phyloP scores from a whole-genome alignment of 805 yeast genomes.

The Danielozyma ontarioensis region DNA sequence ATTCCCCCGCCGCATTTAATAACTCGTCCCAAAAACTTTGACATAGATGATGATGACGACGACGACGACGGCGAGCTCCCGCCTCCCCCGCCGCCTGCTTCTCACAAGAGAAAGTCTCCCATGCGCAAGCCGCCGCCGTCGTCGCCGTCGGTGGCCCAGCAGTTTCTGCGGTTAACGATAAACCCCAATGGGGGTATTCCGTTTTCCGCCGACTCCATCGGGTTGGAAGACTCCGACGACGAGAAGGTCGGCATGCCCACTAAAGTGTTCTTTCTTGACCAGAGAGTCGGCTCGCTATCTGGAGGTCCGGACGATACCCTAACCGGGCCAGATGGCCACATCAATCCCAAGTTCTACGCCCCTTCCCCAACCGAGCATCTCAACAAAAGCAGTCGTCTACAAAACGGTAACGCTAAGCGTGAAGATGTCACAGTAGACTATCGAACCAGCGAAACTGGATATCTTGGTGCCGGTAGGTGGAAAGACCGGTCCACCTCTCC shows the following conservation, averaged over 20 bases:
- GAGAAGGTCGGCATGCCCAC: conserved; percentile 24
- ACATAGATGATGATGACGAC: conserved; percentile 4
- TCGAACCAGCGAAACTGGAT: conserved; percentile 31
- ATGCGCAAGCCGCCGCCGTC: conserved; percentile 19
- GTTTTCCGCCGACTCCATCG: conserved; percentile 40
- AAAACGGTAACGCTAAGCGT: conserved; percentile 12
- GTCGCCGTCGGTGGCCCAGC: conserved; percentile 1
- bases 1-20: conserved; percentile 23
- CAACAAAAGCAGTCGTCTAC: conserved; percentile 16
- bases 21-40: conserved; percentile 1
- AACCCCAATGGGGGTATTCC: conserved; percentile 20
- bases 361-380: conserved; percentile 45
- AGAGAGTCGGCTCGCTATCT: conserved; percentile 28
- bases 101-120: conserved; percentile 11
- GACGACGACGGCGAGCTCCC: conserved; percentile 8
- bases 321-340: conserved; percentile 9
- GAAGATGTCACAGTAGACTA: conserved; percentile 22
- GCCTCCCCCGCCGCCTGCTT: conserved; percentile 24
- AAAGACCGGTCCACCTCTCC: too few species aligned
- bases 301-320: conserved; percentile 4
- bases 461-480: conserved; percentile 36
- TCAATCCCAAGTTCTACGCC: conserved; percentile 33
- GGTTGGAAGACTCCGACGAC: conserved; percentile 21
- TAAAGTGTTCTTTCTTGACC: conserved; percentile 29
- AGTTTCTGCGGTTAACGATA: conserved; percentile 1